Percentiles rank a stretch among this genome's conserved stretches.
These are phyloP conservation scores for Lachnellula arida DNA, from an alignment of 2,329 filamentous ascomycete genomes.

Conservation along the genomic window DNA sequence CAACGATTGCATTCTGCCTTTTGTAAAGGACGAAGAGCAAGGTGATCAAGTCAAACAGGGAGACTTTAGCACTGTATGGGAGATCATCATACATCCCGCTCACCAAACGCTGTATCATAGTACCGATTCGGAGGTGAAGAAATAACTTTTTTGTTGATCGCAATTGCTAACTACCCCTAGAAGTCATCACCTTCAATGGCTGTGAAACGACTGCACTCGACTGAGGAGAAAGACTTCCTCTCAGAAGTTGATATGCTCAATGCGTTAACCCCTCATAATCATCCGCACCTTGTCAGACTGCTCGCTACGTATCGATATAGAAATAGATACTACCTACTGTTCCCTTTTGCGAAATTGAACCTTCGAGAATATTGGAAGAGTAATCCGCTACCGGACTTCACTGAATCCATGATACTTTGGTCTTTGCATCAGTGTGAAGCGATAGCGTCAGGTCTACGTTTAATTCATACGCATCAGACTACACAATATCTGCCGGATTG, in stretches of 20 bases:
- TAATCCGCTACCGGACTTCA: conserved; percentile 2
- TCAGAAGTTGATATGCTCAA: conserved; percentile 8
- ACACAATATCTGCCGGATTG: background rate
- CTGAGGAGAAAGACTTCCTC: background rate
- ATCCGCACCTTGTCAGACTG: conserved; percentile 24
- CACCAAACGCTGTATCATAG: conserved; percentile 2
- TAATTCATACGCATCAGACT: conserved; percentile 20
- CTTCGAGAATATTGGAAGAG: conserved; percentile 24
- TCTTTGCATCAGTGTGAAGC: conserved; percentile 23
- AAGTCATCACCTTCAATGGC: background rate
- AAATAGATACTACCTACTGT: conserved; percentile 22
- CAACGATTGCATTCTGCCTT: conserved; percentile 9
- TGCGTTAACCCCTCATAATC: background rate
- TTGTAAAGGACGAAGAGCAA: conserved; percentile 1
- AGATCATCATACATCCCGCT: conserved; percentile 7
- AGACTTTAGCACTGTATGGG: conserved; percentile 7
- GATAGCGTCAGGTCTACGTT: conserved; percentile 18
- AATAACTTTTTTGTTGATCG: background rate
- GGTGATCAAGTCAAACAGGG: background rate
- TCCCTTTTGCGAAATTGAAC: conserved; percentile 26
- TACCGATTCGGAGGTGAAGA: background rate
- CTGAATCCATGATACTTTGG: conserved; percentile 15
- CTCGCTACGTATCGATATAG: conserved; percentile 22
- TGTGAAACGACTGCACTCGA: conserved; percentile 8
- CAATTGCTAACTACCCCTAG: background rate